A percentile compares a stretch with the other conserved stretches of the same genome.
Conservation (phyloP, 352 stramenopile species). For the Thalassiosira mediterranea region DNA sequence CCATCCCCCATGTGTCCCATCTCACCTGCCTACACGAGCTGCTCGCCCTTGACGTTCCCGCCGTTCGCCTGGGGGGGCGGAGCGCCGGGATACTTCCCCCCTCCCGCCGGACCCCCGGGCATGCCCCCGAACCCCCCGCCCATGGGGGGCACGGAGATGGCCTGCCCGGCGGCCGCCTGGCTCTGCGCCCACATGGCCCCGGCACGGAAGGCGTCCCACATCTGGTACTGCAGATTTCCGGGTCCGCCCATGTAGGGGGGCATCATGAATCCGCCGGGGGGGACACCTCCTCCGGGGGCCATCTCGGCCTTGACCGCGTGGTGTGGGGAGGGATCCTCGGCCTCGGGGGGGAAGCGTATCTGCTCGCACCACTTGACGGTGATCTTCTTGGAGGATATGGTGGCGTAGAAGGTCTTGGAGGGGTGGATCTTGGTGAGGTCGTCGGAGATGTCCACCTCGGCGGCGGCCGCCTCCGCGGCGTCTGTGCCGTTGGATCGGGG, state of each 20-base stretch:
- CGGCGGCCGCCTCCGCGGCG: slow-evolving; percentile 9
- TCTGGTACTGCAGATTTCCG: slow-evolving; percentile 4
- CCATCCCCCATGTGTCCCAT: too few species aligned
- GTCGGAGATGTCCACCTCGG: slow-evolving; percentile 23
- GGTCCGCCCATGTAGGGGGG: neutral
- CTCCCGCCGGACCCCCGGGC: too few species aligned
- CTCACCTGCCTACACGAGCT: too few species aligned
- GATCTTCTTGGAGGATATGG: slow-evolving; percentile 37
- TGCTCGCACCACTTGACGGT: slow-evolving; percentile 40
- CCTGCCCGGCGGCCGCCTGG: slow-evolving; percentile 1
- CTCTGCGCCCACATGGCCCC: slow-evolving; percentile 40
- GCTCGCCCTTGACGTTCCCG: too few species aligned
- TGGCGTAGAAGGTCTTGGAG: slow-evolving; percentile 40
- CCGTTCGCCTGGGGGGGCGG: too few species aligned
- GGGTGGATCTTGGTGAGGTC: slow-evolving; percentile 38
- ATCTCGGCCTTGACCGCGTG: neutral
- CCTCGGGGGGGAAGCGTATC: slow-evolving; percentile 24
- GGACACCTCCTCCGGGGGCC: neutral
- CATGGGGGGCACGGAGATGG: neutral
- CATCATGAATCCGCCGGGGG: neutral
- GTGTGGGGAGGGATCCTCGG: neutral
- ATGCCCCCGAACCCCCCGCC: neutral
- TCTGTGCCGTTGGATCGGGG: too few species aligned
- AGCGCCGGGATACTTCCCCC: too few species aligned
- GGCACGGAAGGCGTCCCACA: slow-evolving; percentile 51